These are phyloP conservation scores for Epicoccum sorghinum DNA, from an alignment of 2,329 filamentous ascomycete species.

Conservation along the genomic window DNA sequence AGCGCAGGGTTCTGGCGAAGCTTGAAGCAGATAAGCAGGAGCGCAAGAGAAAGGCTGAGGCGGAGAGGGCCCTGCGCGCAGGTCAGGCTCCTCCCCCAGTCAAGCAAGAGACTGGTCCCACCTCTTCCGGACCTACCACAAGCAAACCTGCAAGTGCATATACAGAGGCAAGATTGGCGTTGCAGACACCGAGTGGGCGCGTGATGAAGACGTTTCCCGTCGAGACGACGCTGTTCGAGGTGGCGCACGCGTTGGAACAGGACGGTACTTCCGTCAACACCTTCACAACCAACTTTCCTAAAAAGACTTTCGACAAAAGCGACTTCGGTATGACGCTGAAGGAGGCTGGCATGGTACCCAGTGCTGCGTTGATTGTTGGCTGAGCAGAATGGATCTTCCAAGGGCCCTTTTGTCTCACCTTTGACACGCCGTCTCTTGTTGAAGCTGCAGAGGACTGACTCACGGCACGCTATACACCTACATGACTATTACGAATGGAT, in stretches of 20 bases:
- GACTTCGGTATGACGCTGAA: slow-evolving; percentile 92
- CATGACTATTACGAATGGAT: slow-evolving; percentile 14
- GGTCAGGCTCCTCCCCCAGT: slow-evolving; percentile 65
- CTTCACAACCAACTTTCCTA: slow-evolving; percentile 87
- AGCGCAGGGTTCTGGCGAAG: slow-evolving; percentile 87
- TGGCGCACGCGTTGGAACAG: slow-evolving; percentile 78
- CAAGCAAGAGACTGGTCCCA: slow-evolving; percentile 55
- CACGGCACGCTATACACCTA: neutral
- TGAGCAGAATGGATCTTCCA: slow-evolving; percentile 2
- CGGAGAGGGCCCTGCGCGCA: slow-evolving; percentile 83
- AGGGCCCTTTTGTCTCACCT: too few relatives aligned
- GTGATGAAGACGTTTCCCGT: slow-evolving; percentile 87
- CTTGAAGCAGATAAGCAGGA: slow-evolving; percentile 95
- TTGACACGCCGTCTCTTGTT: too few relatives aligned
- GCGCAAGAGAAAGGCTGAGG: slow-evolving; percentile 81
- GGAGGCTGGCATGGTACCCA: slow-evolving; percentile 88
- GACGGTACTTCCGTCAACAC: slow-evolving; percentile 72
- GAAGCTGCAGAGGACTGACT: neutral
- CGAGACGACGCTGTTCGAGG: slow-evolving; percentile 90
- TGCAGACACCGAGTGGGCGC: slow-evolving; percentile 78
- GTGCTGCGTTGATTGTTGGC: slow-evolving; percentile 81
- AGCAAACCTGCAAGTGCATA: slow-evolving; percentile 73
- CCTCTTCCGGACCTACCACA: slow-evolving; percentile 54
- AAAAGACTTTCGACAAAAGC: slow-evolving; percentile 71
- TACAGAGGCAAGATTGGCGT: slow-evolving; percentile 78